Base-by-base conservation (phyloP, 1,284 basidiomycete genomes). In the Volvariella volvacea region DNA sequence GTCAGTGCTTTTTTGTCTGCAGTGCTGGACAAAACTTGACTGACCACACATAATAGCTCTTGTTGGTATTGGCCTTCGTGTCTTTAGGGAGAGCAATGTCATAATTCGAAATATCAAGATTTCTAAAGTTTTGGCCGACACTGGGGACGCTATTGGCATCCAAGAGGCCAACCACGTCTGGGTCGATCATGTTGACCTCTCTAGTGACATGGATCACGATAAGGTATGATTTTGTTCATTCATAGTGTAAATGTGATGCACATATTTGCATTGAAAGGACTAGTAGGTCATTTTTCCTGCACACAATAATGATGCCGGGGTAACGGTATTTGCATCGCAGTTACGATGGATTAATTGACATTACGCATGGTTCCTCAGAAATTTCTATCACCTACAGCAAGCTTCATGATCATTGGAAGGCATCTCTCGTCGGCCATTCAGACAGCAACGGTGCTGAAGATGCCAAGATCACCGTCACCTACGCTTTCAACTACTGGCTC, bases 71-170 rank as follows among this genome's bases (percentile, higher is more conserved):
- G 67, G 66, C 1, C 57, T 68, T 34, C 67, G 71, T 45, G 65
- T 73, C 39, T 49, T 69, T 41, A 53, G 65, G 25, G 63, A 62
- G 39, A 53, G 48, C 33, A 73, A 74, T 46, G 71, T 74, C 43
- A 74, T 74, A 52, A 64, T 73, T 48, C 65, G 72, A 22, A 74
- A 74, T 52, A 52, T 74, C 52, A 72, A 70, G 54, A 66, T 74
- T 45, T 68, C 67, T 32, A 73, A 73, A 55, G 71, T 74, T 22
- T 55, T 72, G 0, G 69, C 70, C n/a, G 48, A 47, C 2, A 64
- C 63, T 43, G 70, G 70, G 33, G 68, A 73, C 52, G 66, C 65
- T 25, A 61, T 71, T 43, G 70, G 67, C 25, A 60, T 73, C 38
- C 69, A 73, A 50, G 53, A 56, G n/a, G 49, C 72, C n/a, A 57